A percentile compares a stretch with the other conserved stretches of the same genome.
phyloP scores from a whole-genome alignment of 2,329 filamentous ascomycete species.

The Diplocarpon rosae region DNA sequence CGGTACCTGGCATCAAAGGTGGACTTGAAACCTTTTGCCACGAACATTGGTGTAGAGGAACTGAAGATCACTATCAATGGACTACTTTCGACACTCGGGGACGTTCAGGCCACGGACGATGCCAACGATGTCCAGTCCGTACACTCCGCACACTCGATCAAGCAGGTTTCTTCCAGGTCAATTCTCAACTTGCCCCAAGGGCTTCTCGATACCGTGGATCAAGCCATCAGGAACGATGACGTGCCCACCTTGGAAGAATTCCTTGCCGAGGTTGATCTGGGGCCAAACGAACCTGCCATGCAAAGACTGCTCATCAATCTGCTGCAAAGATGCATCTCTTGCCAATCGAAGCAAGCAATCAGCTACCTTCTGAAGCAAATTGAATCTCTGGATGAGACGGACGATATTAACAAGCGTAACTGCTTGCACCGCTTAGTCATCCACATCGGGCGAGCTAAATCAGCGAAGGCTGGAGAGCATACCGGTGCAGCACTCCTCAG shows the following conservation, averaged over 20 bases:
- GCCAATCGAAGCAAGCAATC: constrained; percentile 58
- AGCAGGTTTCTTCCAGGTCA: constrained; percentile 64
- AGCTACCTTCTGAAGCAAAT: constrained; percentile 58
- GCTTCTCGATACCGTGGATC: constrained; percentile 60
- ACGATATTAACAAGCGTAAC: constrained; percentile 90
- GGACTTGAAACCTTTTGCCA: constrained; percentile 77
- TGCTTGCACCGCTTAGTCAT: constrained; percentile 89
- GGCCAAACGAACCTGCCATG: constrained; percentile 40
- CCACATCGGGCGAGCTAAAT: constrained; percentile 67
- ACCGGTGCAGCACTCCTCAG: constrained; percentile 30
- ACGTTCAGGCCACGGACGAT: constrained; percentile 68
- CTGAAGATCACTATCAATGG: constrained; percentile 68
- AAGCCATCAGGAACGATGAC: constrained; percentile 60
- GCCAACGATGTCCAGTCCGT: constrained; percentile 65
- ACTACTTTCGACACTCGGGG: constrained; percentile 75
- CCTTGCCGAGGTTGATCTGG: constrained; percentile 46
- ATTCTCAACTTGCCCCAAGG: constrained; percentile 60
- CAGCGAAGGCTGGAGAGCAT: constrained; percentile 29
- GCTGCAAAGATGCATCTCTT: constrained; percentile 65
- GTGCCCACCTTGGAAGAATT: constrained; percentile 42
- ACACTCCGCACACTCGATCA: constrained; percentile 58
- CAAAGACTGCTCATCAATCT: constrained; percentile 69
- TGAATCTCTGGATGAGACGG: constrained; percentile 66
- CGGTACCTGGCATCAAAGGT: constrained; percentile 86
- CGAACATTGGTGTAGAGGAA: constrained; percentile 48